Percentiles rank a stretch among this genome's conserved stretches.
Conservation (phyloP, 2,329 filamentous ascomycete species). For the Trichoderma simmonsii region DNA sequence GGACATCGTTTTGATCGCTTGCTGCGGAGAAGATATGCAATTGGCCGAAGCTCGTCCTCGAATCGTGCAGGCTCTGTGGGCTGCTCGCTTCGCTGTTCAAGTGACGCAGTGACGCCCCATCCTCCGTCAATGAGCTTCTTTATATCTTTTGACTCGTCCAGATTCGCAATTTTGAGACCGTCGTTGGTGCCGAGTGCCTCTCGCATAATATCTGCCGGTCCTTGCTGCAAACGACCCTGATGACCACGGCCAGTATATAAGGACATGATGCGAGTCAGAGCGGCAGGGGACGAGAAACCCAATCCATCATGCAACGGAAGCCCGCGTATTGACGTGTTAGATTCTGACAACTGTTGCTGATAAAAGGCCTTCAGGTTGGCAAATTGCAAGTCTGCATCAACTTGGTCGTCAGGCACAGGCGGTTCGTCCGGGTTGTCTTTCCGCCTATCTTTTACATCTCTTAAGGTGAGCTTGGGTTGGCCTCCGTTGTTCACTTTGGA, state of each 20-base stretch:
- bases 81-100: conserved; percentile 48
- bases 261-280: conserved; percentile 85
- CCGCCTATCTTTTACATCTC: conserved; percentile 51
- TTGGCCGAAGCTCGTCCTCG: conserved; percentile 71
- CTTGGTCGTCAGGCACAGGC: conserved; percentile 41
- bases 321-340: conserved; percentile 50
- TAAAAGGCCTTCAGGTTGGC: conserved; percentile 76
- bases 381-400: conserved; percentile 69
- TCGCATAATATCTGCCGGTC: conserved; percentile 71
- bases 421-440: conserved; percentile 43
- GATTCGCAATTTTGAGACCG: conserved; percentile 62
- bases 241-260: conserved; percentile 70
- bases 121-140: conserved; percentile 56
- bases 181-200: conserved; percentile 71
- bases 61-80: conserved; percentile 57
- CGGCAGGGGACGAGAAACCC: conserved; percentile 72
- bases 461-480: conserved; percentile 46
- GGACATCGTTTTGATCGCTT: conserved; percentile 94
- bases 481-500: conserved; percentile 66
- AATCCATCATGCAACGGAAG: conserved; percentile 37
- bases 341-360: conserved; percentile 68
- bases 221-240: conserved; percentile 62
- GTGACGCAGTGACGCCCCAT: conserved; percentile 60
- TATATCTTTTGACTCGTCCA: conserved; percentile 62
- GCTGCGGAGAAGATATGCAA: conserved; percentile 79